These are phyloP conservation scores for Allium sativum DNA, from an alignment of 106 monocot species.

Conservation along the genomic window DNA sequence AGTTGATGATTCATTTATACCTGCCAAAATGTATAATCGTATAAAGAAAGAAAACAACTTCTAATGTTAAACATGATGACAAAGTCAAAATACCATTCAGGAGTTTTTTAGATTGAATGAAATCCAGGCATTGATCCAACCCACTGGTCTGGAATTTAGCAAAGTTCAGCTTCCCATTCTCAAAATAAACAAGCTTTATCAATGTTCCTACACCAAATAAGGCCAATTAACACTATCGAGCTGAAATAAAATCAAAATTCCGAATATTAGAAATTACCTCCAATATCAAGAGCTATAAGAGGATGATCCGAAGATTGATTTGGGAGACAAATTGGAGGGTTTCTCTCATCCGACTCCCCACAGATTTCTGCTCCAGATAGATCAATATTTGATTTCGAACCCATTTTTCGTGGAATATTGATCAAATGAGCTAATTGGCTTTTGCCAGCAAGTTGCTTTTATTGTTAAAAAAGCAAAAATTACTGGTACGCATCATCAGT, in stretches of 20 bases:
- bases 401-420: slow-evolving; percentile 4
- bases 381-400: slow-evolving; percentile 7
- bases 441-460: no score
- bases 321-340: slow-evolving; percentile 30
- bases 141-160: slow-evolving; percentile 40
- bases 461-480: no score
- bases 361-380: slow-evolving; percentile 24
- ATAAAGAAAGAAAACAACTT: neutral
- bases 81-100: neutral
- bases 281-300: slow-evolving; percentile 29
- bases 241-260: no score
- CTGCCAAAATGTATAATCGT: slow-evolving; percentile 3
- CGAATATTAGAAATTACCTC: slow-evolving; percentile 9
- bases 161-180: slow-evolving; percentile 39
- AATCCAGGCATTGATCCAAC: slow-evolving; percentile 52
- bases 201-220: slow-evolving; percentile 17
- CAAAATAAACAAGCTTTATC: slow-evolving; percentile 36
- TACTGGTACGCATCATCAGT: no score
- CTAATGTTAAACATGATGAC: neutral
- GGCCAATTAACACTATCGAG: no score
- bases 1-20: slow-evolving; percentile 1
- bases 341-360: slow-evolving; percentile 21
- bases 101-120: slow-evolving; percentile 34
- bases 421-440: no score
- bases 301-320: slow-evolving; percentile 9